Base-by-base conservation (phyloP, 106 monocot genomes). In the Phalaenopsis aphrodite region DNA sequence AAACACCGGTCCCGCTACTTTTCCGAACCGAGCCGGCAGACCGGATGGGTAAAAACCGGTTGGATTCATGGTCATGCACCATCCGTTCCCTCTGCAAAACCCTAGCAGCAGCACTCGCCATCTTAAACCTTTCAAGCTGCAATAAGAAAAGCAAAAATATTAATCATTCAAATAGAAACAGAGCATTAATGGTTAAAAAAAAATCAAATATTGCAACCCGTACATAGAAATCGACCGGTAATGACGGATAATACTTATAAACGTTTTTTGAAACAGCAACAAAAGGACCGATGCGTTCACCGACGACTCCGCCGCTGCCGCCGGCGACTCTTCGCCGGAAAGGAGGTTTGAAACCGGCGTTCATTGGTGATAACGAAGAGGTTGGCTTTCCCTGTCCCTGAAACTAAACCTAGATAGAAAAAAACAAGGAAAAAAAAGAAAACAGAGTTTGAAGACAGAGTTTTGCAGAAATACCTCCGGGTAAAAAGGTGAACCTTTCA, bases 1-100 rank as follows among this genome's bases (percentile, higher is more conserved):
- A 87, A 14, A 87, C 87, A 8, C 87, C 87, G 3, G 87, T 87
- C 8, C 87, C 87, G 0, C 56, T 56, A 2, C 58, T 48, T 16
- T 41, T 46, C 38, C 79, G 42, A 3, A 71, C 76, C 12, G 47
- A 39, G 37, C 81, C 74, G 64, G 43, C 45, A 6, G 14, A 18
- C 3, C 76, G 72, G 45, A 36, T 52, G 46, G 87, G 78, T 2
- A 65, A 16, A 45, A 74, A 17, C 38, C 57, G 74, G 55, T 17
- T 45, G 17, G n/a, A 38, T 5, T 30, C 49, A 10, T 42, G 74
- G 38, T 9, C 8, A 43, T 52, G 78, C 75, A 15, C 30, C 83
- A 11, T 21, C 64, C 66, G 76, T 71, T 48, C 61, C 64, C 77
- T 48, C 47, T 69, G 30, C 55, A 42, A 66, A 46, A 83, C 61